Conservation (phyloP, 345 rosid species). For the Rubroshorea leprosula region DNA sequence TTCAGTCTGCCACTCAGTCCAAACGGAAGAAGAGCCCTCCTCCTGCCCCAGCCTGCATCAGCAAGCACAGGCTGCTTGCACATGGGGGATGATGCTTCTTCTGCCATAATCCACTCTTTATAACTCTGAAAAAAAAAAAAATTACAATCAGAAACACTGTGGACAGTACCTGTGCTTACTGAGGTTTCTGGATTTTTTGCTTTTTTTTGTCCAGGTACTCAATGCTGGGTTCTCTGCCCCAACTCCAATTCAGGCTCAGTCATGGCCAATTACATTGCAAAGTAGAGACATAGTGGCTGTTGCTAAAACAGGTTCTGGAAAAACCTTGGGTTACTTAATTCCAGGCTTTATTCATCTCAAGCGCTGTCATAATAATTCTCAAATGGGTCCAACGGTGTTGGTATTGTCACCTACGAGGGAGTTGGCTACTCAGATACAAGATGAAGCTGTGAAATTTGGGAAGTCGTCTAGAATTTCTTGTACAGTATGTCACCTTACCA, state of each 20-base stretch:
- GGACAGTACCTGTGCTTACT: constrained; percentile 48
- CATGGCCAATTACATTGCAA: constrained; percentile 95
- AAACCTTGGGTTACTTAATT: constrained; percentile 90
- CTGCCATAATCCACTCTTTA: constrained; percentile 56
- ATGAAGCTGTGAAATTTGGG: constrained; percentile 89
- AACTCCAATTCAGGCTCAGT: constrained; percentile 99
- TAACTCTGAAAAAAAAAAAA: constrained; percentile 32
- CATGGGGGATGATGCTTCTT: constrained; percentile 96
- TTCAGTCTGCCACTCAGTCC: constrained; percentile 54
- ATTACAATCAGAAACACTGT: constrained; percentile 29
- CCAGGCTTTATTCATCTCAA: constrained; percentile 87
- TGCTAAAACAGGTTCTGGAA: constrained; percentile 97
- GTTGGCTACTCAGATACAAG: constrained; percentile 94
- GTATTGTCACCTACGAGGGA: constrained; percentile 97
- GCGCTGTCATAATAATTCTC: constrained; percentile 55
- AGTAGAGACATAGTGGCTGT: constrained; percentile 91
- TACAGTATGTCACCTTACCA: constrained; percentile 43
- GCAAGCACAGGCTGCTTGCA: constrained; percentile 73
- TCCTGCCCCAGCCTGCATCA: constrained; percentile 84
- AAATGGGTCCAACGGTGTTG: constrained; percentile 85
- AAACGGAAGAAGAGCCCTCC: constrained; percentile 76
- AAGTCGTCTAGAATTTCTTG: constrained; percentile 84
- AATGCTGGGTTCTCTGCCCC: constrained; percentile 92
- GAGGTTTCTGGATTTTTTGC: constrained; percentile 43
- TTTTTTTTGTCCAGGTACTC: constrained; percentile 61